Base-by-base conservation (phyloP, 2,329 filamentous ascomycete genomes). In the Verticillium albo-atrum region DNA sequence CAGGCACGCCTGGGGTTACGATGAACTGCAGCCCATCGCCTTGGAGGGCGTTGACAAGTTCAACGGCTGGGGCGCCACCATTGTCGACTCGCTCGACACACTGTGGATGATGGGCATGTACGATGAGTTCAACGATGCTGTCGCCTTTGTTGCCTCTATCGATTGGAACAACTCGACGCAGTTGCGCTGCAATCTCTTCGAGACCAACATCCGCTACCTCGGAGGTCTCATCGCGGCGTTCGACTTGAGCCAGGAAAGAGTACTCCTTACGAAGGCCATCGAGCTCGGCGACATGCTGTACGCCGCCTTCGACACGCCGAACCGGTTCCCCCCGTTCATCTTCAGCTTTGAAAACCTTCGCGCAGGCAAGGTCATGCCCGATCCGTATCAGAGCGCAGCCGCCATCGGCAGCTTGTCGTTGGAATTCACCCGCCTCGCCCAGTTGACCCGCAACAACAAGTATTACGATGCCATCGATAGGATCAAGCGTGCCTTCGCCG, bases 381-480 rank as follows among this genome's bases (percentile, higher is more conserved):
- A 61, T 27, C 57, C 30, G 1, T 65, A 60, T 1, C 77, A 81
- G 4, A 75, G 79, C 15, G 75, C 77, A 3, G 79, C 79, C 6
- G 75, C 76, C 6, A 75, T 78, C 1, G 90, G 89, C 6, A 90
- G 88, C 5, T 76, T 92, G 55, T 88, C 85, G 1, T 73, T 93
- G 60, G 90, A 93, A 66, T 87, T 92, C 70, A 90, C 88, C 15
- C 81, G 88, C 17, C 75, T 93, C 55, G 88, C 88, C 2, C 89
- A 92, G 70, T 74, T 93, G 61, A 92, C 90, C 0, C 86, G 85
- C 30, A 81, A 92, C 61, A 74, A 82, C 20, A 91, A 89, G 66
- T 93, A 91, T 74, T 91, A 89, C 69, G 88, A 90, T 69, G 89
- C 88, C 6, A 80, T 89, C 61, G 82, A 86, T 30, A 80, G 83